Evolutionary conservation across 1,139 yeast species (phyloP).

Genomic region (Sugiyamaella sp.): DNA sequence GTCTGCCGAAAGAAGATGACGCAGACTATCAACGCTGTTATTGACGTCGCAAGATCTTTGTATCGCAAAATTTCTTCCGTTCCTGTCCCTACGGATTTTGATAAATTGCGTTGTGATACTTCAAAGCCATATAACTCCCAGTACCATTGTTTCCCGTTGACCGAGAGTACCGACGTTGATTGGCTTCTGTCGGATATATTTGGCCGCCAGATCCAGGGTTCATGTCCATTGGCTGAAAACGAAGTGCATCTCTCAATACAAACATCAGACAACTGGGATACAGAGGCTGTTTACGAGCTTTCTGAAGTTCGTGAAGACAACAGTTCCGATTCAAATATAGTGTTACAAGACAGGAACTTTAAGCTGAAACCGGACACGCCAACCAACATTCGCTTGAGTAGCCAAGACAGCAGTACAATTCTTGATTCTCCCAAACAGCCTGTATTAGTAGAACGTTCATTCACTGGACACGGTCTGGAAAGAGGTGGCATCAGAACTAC

Average conservation of each 20-base stretch:
- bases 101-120: constrained; percentile 69
- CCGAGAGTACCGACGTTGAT: constrained; percentile 52
- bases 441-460: constrained; percentile 74
- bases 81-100: constrained; percentile 77
- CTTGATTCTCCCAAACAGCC: constrained; percentile 58
- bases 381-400: constrained; percentile 46
- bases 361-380: constrained; percentile 30
- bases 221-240: constrained; percentile 52
- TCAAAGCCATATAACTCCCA: constrained; percentile 55
- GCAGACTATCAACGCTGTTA: constrained; percentile 73
- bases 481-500: constrained; percentile 85
- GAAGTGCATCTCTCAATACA: constrained; percentile 36
- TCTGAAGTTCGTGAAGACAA: constrained; percentile 5
- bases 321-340: not conserved
- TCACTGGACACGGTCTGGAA: constrained; percentile 91
- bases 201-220: constrained; percentile 67
- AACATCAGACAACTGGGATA: constrained; percentile 37
- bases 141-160: constrained; percentile 79
- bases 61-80: constrained; percentile 69
- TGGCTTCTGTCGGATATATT: constrained; percentile 68
- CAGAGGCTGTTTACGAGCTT: constrained; percentile 5
- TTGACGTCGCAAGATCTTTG: constrained; percentile 69
- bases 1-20: constrained; percentile 59
- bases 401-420: constrained; percentile 37
- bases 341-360: constrained; percentile 23